Conservation (phyloP, 306 rosid species). For the Mimosa pudica region DNA sequence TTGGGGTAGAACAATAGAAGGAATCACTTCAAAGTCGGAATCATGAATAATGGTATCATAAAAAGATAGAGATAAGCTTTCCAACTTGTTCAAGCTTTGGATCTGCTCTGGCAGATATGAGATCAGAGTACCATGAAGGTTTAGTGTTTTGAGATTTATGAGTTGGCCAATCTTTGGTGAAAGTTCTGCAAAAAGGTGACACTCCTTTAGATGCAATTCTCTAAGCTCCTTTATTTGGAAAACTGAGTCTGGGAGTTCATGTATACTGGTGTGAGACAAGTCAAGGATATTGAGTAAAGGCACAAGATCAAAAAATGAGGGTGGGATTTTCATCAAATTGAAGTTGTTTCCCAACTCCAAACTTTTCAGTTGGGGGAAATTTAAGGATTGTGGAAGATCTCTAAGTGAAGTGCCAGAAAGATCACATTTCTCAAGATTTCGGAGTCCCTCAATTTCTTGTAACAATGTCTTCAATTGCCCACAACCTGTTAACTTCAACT, state of each 20-base stretch:
- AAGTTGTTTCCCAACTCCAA: background rate
- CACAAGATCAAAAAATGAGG: background rate
- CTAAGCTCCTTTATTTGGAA: background rate
- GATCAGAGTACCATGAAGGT: slow-evolving; percentile 8
- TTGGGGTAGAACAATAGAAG: background rate
- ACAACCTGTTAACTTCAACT: background rate
- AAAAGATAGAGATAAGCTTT: background rate
- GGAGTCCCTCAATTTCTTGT: background rate
- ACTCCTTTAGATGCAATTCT: background rate
- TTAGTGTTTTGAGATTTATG: background rate
- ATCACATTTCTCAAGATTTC: background rate
- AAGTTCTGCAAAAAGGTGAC: slow-evolving; percentile 4
- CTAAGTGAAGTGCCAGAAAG: background rate
- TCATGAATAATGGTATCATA: too few relatives aligned
- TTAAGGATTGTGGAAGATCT: background rate
- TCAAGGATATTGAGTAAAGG: background rate
- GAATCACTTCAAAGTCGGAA: background rate
- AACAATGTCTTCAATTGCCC: background rate
- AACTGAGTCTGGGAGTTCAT: background rate
- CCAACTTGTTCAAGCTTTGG: background rate
- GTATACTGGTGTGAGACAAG: background rate
- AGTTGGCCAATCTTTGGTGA: background rate
- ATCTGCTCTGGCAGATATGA: background rate
- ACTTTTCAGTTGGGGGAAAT: background rate
- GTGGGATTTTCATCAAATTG: background rate